A percentile compares a stretch with the other conserved stretches of the same genome.
Conservation (phyloP, 371 early-diverging fungal species). For the Mortierella sp. region DNA sequence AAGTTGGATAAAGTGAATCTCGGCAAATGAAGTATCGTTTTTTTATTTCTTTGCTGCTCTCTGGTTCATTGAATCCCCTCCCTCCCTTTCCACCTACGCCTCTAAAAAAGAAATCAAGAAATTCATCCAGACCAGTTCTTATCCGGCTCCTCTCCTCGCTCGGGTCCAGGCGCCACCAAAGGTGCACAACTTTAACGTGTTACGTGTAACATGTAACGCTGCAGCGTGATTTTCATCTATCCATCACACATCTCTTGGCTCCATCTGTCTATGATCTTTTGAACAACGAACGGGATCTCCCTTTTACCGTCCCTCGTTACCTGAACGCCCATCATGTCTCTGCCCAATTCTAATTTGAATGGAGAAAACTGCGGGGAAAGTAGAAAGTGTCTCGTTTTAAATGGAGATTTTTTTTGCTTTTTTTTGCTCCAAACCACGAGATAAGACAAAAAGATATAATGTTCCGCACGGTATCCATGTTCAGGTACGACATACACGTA, state of each 20-base stretch:
- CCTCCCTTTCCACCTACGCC: no score
- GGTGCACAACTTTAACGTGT: background rate
- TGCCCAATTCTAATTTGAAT: background rate
- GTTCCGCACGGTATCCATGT: no score
- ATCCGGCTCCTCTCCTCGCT: background rate
- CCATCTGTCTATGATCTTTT: background rate
- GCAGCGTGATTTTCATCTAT: background rate
- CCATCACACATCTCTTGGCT: background rate
- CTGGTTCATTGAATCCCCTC: no score
- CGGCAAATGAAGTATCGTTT: no score
- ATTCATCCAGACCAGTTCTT: no score
- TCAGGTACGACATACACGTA: background rate
- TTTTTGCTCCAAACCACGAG: background rate
- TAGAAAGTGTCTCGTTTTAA: background rate
- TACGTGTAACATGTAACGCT: no score
- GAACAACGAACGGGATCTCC: no score
- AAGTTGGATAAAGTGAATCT: no score
- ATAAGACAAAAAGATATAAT: no score
- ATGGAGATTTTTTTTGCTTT: background rate
- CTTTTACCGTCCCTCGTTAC: background rate
- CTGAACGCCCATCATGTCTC: background rate
- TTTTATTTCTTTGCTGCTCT: no score
- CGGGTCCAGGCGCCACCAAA: background rate
- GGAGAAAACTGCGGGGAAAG: conserved; percentile 2
- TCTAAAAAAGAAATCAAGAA: no score